These are phyloP conservation scores for Phaseolus lunatus DNA, from an alignment of 306 rosid species.

Conservation along the genomic window DNA sequence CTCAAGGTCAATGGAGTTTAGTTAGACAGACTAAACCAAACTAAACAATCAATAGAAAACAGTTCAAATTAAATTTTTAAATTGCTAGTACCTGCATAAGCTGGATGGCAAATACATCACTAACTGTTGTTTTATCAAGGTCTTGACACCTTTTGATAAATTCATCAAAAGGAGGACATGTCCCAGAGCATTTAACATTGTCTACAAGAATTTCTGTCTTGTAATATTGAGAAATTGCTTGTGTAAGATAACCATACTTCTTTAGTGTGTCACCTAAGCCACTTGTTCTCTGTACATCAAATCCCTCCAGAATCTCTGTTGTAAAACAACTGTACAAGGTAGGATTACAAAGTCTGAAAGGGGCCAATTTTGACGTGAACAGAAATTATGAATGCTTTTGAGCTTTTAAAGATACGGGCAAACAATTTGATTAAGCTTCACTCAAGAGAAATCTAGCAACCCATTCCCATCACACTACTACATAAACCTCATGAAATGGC, in stretches of 20 bases:
- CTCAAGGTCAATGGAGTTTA: conserved; percentile 8
- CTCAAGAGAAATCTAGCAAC: conserved; percentile 9
- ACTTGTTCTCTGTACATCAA: conserved; percentile 90
- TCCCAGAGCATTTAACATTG: conserved; percentile 43
- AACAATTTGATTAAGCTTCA: conserved; percentile 25
- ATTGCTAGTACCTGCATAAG: conserved; percentile 85
- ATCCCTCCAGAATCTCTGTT: conserved; percentile 93
- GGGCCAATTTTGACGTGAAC: conserved; percentile 9
- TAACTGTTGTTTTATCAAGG: conserved; percentile 80
- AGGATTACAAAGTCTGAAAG: conserved; percentile 28
- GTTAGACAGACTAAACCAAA: conserved; percentile 28
- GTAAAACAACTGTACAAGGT: conserved; percentile 83
- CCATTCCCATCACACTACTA: background rate
- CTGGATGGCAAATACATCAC: conserved; percentile 90
- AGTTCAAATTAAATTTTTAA: conserved; percentile 7
- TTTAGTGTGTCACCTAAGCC: conserved; percentile 87
- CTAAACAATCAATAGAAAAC: conserved; percentile 26
- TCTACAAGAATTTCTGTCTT: conserved; percentile 60
- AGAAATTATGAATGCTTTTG: background rate
- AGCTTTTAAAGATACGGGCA: background rate
- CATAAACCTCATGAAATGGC: conserved; percentile 27
- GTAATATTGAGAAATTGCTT: conserved; percentile 78
- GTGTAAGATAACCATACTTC: conserved; percentile 91
- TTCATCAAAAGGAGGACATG: conserved; percentile 70
- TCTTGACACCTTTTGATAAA: conserved; percentile 81